Evolutionary conservation across 179 eudicot genomes (phyloP).

Genomic region (Silene coronaria): DNA sequence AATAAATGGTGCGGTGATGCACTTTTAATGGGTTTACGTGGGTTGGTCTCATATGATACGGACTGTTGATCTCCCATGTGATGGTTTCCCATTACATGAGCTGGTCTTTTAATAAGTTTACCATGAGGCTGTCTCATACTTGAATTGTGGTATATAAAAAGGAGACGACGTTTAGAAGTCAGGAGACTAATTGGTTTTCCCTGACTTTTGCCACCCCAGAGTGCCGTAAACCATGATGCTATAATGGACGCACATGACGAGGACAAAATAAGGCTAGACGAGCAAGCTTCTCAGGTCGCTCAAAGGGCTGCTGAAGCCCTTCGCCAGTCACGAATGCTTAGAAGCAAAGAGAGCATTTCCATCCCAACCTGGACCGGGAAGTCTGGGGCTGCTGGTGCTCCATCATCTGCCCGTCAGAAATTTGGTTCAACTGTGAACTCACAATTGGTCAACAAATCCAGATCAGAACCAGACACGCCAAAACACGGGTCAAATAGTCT

Average conservation of each 20-base stretch:
- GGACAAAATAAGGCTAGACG: slow-evolving; percentile 71
- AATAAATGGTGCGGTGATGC: background rate
- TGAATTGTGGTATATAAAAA: too few relatives aligned
- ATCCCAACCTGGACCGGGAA: slow-evolving; percentile 94
- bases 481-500: slow-evolving; percentile 35
- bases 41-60: background rate
- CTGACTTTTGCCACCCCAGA: slow-evolving; percentile 37
- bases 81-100: background rate
- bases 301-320: slow-evolving; percentile 95
- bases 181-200: background rate
- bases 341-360: slow-evolving; percentile 70
- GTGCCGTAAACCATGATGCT: slow-evolving; percentile 93
- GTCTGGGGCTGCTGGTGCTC: slow-evolving; percentile 93
- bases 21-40: background rate
- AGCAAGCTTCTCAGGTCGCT: slow-evolving; percentile 88
- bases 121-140: background rate
- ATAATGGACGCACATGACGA: slow-evolving; percentile 85
- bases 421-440: slow-evolving; percentile 81
- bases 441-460: slow-evolving; percentile 39
- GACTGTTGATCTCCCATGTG: background rate
- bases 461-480: slow-evolving; percentile 27
- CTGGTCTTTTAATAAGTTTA: background rate
- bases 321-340: slow-evolving; percentile 75
- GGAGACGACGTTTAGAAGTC: too few relatives aligned
- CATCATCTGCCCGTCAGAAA: slow-evolving; percentile 60